A percentile compares a stretch with the other conserved stretches of the same genome.
These are phyloP conservation scores for Ambispora gerdemannii DNA, from an alignment of 192 early-diverging fungal genomes.

Conservation along the genomic window DNA sequence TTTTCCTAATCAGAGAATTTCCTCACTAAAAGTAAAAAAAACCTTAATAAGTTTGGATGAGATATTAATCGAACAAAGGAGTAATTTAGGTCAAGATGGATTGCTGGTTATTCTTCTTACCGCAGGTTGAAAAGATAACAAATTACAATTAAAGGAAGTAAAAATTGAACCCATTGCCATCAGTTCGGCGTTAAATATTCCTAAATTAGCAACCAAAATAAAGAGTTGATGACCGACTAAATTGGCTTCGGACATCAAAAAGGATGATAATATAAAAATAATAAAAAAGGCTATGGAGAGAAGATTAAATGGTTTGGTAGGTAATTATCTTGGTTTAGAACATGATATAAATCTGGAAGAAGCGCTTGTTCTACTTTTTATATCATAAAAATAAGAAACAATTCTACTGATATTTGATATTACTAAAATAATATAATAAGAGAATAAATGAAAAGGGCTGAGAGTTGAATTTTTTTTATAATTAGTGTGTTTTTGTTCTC, in stretches of 20 bases:
- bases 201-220: slow-evolving; percentile 11
- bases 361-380: neutral
- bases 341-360: slow-evolving; percentile 5
- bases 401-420: no score
- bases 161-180: neutral
- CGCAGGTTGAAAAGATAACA: neutral
- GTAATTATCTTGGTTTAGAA: slow-evolving; percentile 1
- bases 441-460: no score
- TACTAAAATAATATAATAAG: no score
- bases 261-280: slow-evolving; percentile 13
- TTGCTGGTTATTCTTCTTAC: neutral
- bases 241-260: neutral
- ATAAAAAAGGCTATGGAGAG: slow-evolving; percentile 3
- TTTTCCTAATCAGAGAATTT: neutral
- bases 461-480: no score
- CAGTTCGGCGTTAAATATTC: neutral
- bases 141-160: neutral
- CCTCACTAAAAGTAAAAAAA: neutral
- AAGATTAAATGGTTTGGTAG: slow-evolving; percentile 10
- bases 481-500: no score
- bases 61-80: neutral
- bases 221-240: slow-evolving; percentile 4
- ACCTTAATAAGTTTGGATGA: neutral
- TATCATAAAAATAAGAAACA: no score
- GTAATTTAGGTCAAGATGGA: neutral